These are phyloP conservation scores for Phytophthora chlamydospora DNA, from an alignment of 352 stramenopile genomes.

Conservation along the genomic window DNA sequence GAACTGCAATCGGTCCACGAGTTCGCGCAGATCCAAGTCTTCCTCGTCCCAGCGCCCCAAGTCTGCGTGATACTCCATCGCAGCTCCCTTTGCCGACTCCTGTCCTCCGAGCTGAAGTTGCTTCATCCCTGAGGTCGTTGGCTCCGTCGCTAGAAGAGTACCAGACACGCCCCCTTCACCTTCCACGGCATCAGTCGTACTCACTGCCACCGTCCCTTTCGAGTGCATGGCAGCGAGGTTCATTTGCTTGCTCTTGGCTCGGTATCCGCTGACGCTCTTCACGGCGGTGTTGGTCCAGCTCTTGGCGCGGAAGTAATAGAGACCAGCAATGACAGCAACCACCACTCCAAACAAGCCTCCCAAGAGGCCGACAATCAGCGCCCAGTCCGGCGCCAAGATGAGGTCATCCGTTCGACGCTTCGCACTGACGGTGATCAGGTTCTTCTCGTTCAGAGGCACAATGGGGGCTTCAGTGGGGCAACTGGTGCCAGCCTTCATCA, in stretches of 20 bases:
- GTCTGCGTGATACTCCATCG: constrained; percentile 54
- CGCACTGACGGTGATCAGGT: constrained; percentile 84
- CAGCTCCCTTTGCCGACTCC: constrained; percentile 14
- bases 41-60: constrained; percentile 77
- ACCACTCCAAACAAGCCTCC: constrained; percentile 81
- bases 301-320: constrained; percentile 88
- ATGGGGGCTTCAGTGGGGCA: constrained; percentile 86
- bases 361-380: constrained; percentile 78
- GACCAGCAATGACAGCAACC: constrained; percentile 65
- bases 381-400: constrained; percentile 91
- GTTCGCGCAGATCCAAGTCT: constrained; percentile 72
- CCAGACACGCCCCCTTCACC: constrained; percentile 7
- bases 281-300: constrained; percentile 66
- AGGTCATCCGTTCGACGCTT: constrained; percentile 80
- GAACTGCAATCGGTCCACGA: constrained; percentile 77
- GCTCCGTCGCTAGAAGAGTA: constrained; percentile 17
- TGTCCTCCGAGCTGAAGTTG: constrained; percentile 25
- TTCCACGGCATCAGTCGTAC: constrained; percentile 31
- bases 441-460: constrained; percentile 84
- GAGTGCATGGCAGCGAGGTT: constrained; percentile 72
- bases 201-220: constrained; percentile 67
- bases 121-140: constrained; percentile 16
- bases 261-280: constrained; percentile 46
- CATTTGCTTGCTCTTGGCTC: constrained; percentile 55
- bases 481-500: constrained; percentile 76